phyloP scores from a whole-genome alignment of 352 stramenopile genomes.

The Phytophthora tentaculata region DNA sequence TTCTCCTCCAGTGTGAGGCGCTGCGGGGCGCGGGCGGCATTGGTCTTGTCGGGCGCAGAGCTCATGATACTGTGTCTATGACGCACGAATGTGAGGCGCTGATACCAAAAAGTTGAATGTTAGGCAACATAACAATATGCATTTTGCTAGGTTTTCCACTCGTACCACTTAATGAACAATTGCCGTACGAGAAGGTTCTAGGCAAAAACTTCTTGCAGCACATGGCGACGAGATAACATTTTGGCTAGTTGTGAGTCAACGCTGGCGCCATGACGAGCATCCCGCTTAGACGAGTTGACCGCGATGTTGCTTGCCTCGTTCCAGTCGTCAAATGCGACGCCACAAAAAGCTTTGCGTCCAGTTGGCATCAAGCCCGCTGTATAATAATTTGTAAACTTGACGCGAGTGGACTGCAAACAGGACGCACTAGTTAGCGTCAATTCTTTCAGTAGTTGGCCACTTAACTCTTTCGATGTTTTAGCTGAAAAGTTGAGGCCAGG shows the following conservation, averaged over 20 bases:
- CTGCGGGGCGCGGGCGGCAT: conserved; percentile 17
- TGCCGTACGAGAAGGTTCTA: no score
- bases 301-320: conserved; percentile 2
- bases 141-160: neutral
- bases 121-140: no score
- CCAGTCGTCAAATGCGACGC: conserved; percentile 20
- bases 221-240: conserved; percentile 18
- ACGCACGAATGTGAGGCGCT: conserved; percentile 14
- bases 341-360: conserved; percentile 19
- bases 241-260: conserved; percentile 11
- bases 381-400: conserved; percentile 5
- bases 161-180: no score
- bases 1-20: conserved; percentile 85
- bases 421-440: conserved; percentile 15
- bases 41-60: conserved; percentile 11
- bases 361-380: conserved; percentile 7
- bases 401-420: conserved; percentile 13
- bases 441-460: conserved; percentile 21
- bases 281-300: conserved; percentile 7
- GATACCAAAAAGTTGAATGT: neutral
- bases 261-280: conserved; percentile 15
- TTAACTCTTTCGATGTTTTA: neutral
- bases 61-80: conserved; percentile 30
- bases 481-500: conserved; percentile 1
- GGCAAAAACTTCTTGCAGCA: no score